Evolutionary conservation across 2,329 filamentous ascomycete genomes (phyloP), one percentile per base, ranked within the genome.

Genomic region (Phaeophleospora eucalypticola): DNA sequence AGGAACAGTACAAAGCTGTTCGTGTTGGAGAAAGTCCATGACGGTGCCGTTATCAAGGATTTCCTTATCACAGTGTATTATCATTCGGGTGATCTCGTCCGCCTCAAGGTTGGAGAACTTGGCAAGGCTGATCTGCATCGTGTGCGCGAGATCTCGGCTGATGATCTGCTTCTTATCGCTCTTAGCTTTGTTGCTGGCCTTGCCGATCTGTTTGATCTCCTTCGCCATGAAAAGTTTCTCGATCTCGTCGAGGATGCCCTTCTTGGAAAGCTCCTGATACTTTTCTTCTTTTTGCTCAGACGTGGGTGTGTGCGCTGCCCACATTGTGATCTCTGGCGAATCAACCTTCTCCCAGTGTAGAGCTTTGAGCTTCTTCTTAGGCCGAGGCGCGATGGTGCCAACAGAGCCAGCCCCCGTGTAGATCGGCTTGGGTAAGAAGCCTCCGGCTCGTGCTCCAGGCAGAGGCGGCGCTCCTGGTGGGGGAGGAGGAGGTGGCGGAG

Each of bases 261-360:
- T 95, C 64, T 86, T 86, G 49, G 88, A 90, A 50, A 98, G 79
- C 63, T 97, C 93, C 33, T 86, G 82, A 65, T 97, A 97, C 68
- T 96, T 96, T 70, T 95, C 88, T 71, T 98, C 93, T 64, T 90
- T 88, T 51, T 86, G 87, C 65, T 94, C 84, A 3, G 83, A 81
- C n/a, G 88, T 94, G 4, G 88, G 86, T 21, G 87, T 81, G 67
- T 95, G 89, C 6, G 82, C 79, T 27, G 89, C 90, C 91, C 91
- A 97, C 59, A 96, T 87, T 44, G 91, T 96, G 41, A 89, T 86
- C 65, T 93, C 83, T 17, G 89, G 87, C 43, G 87, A 81, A 69
- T 98, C 93, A 45, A 98, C 89, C 75, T 97, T 97, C 71, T 98
- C 93, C 91, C 93, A 97, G 73, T 98, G 93, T 58, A 98, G 78